Conservation (phyloP, 192 early-diverging fungal genomes). For the Backusella westeae region DNA sequence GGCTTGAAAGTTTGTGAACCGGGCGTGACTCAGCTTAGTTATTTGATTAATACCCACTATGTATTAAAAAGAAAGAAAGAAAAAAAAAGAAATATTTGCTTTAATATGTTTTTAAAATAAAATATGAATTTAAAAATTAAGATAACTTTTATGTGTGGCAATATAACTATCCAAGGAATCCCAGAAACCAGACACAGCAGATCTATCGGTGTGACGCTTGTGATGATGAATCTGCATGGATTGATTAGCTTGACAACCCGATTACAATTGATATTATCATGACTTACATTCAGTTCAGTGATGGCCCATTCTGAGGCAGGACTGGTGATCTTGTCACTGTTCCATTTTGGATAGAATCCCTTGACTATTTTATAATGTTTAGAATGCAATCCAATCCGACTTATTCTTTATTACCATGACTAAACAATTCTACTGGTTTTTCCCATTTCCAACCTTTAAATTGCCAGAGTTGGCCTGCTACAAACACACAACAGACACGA, state of each 20-base stretch:
- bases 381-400: neutral
- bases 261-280: neutral
- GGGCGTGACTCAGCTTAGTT: no score
- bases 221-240: conserved; percentile 49
- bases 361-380: conserved; percentile 33
- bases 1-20: no score
- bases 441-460: conserved; percentile 91
- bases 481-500: conserved; percentile 86
- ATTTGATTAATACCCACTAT: no score
- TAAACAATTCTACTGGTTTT: conserved; percentile 81
- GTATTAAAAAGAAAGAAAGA: neutral
- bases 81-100: neutral
- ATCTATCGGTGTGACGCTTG: conserved; percentile 54
- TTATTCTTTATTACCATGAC: conserved; percentile 39
- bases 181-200: conserved; percentile 57
- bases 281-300: conserved; percentile 47
- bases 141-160: conserved; percentile 41
- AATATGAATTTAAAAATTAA: conserved; percentile 37
- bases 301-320: conserved; percentile 51
- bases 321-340: conserved; percentile 42
- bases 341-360: conserved; percentile 63
- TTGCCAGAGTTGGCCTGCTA: conserved; percentile 91
- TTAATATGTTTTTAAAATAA: neutral
- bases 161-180: conserved; percentile 51
- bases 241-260: neutral